Evolutionary conservation across 257 asterid genomes (phyloP).

Genomic region (Ilex aquifolium): DNA sequence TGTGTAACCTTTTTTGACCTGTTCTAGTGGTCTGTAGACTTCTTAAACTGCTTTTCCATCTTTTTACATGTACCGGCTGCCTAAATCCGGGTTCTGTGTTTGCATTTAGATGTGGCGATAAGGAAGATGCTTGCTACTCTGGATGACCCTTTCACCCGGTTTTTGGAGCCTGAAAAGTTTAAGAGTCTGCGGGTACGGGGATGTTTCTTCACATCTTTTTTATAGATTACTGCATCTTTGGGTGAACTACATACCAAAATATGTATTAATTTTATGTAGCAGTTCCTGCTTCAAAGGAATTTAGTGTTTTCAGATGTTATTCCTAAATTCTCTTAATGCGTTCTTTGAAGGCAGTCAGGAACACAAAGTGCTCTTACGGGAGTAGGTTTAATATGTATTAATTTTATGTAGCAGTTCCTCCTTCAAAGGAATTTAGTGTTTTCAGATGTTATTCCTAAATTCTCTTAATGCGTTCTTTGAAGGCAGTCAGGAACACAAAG

Average conservation of each 20-base stretch:
- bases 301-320: slow-evolving; percentile 13
- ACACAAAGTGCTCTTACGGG: slow-evolving; percentile 79
- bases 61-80: slow-evolving; percentile 2
- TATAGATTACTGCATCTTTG: slow-evolving; percentile 2
- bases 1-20: not conserved
- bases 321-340: slow-evolving; percentile 24
- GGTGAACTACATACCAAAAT: no score
- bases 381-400: not conserved
- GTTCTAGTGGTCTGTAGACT: not conserved
- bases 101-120: slow-evolving; percentile 68
- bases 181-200: slow-evolving; percentile 79
- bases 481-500: slow-evolving; percentile 98
- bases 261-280: slow-evolving; percentile 7
- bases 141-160: slow-evolving; percentile 95
- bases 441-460: slow-evolving; percentile 15
- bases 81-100: slow-evolving; percentile 12
- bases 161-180: slow-evolving; percentile 87
- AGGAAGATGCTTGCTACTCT: slow-evolving; percentile 91
- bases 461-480: slow-evolving; percentile 45
- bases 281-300: slow-evolving; percentile 3
- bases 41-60: not conserved
- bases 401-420: slow-evolving; percentile 8
- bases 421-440: slow-evolving; percentile 5
- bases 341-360: slow-evolving; percentile 96
- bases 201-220: slow-evolving; percentile 20